Percentiles rank a stretch among this genome's conserved stretches.
phyloP scores from a whole-genome alignment of 2,329 filamentous ascomycete species.

The Metarhizium album region DNA sequence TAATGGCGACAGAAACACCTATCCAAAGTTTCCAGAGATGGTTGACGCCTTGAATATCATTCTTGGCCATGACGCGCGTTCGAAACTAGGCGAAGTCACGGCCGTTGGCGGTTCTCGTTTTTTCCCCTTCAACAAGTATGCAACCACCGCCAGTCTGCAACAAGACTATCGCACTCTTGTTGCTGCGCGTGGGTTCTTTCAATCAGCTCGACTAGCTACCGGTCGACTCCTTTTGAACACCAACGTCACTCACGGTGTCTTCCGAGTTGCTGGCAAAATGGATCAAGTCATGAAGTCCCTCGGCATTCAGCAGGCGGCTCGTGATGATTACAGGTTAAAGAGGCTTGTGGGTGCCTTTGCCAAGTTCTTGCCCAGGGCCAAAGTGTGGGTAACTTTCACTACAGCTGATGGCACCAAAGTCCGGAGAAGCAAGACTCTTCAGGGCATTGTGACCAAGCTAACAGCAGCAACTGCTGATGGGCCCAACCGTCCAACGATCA shows the following conservation, averaged over 20 bases:
- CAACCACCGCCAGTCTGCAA: conserved; percentile 18
- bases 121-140: conserved; percentile 30
- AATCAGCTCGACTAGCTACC: conserved; percentile 42
- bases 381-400: conserved; percentile 23
- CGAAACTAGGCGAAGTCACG: conserved; percentile 20
- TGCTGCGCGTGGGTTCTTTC: conserved; percentile 43
- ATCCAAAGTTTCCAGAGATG: conserved; percentile 37
- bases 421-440: conserved; percentile 18
- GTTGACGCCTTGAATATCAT: conserved; percentile 43
- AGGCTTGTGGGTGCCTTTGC: conserved; percentile 14
- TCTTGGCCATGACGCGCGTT: conserved; percentile 33
- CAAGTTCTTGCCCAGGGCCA: conserved; percentile 28
- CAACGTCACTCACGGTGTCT: conserved; percentile 44
- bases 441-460: conserved; percentile 18
- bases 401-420: conserved; percentile 21
- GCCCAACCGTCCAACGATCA: conserved; percentile 15
- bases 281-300: conserved; percentile 22
- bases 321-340: conserved; percentile 11
- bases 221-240: conserved; percentile 43
- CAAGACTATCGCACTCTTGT: conserved; percentile 21
- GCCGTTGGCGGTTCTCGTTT: conserved; percentile 37
- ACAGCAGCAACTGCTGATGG: conserved; percentile 6
- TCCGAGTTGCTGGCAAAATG: conserved; percentile 30
- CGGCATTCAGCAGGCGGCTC: conserved; percentile 8
- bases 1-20: conserved; percentile 22